Evolutionary conservation across 106 monocot genomes (phyloP).

Genomic region (Triglochin maritima): DNA sequence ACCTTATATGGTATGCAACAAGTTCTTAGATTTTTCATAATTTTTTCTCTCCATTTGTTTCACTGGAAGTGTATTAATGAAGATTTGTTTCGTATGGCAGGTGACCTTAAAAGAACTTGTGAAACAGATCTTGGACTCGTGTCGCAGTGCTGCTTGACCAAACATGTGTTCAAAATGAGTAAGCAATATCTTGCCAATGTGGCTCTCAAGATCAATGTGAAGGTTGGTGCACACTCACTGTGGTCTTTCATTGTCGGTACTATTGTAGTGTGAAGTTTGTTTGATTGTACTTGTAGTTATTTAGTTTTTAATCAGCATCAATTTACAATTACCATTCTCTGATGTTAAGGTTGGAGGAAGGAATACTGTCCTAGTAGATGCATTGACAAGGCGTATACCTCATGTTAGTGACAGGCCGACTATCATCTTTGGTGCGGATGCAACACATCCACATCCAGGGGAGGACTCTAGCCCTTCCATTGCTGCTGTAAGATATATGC

Average conservation of each 20-base stretch:
- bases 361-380: conserved; percentile 92
- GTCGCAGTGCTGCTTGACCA: conserved; percentile 92
- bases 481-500: conserved; percentile 62
- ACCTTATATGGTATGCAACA: conserved; percentile 68
- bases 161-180: conserved; percentile 75
- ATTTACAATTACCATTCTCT: not conserved
- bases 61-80: not conserved
- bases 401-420: conserved; percentile 82
- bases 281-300: too few relatives aligned
- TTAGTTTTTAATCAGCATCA: too few relatives aligned
- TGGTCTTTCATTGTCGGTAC: too few relatives aligned
- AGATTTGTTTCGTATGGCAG: conserved; percentile 17
- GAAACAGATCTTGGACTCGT: conserved; percentile 95
- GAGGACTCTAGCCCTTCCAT: conserved; percentile 96
- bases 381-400: conserved; percentile 59
- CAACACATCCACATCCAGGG: conserved; percentile 96
- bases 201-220: conserved; percentile 93
- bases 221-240: conserved; percentile 29
- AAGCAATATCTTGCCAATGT: conserved; percentile 99
- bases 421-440: conserved; percentile 99
- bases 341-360: conserved; percentile 68
- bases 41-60: not conserved
- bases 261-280: too few relatives aligned
- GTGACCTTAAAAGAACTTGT: conserved; percentile 89
- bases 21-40: not conserved